phyloP scores from a whole-genome alignment of 495 filamentous ascomycete species.

The Gamarada debralockiae region DNA sequence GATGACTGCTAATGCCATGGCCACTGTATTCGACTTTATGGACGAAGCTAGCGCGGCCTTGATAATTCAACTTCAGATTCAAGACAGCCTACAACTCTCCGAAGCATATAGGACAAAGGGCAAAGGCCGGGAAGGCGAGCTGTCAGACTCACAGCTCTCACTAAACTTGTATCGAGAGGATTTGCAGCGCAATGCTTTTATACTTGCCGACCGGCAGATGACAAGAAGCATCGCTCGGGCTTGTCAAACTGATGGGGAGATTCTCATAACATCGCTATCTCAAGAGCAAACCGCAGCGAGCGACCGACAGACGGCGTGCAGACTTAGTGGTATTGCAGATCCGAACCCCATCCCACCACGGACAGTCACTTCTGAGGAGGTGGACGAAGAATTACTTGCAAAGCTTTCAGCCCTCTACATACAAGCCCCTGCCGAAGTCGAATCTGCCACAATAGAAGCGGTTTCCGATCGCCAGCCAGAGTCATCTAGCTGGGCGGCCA shows the following conservation, averaged over 20 bases:
- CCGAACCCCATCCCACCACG: not conserved
- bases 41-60: slow-evolving; percentile 9
- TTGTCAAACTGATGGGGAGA: slow-evolving; percentile 27
- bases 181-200: slow-evolving; percentile 12
- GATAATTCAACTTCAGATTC: slow-evolving; percentile 24
- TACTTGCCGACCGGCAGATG: slow-evolving; percentile 28
- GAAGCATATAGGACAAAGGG: slow-evolving; percentile 22
- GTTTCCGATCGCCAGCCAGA: slow-evolving; percentile 3
- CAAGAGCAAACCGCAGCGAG: slow-evolving; percentile 22
- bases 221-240: slow-evolving; percentile 26
- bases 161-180: slow-evolving; percentile 27
- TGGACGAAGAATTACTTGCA: slow-evolving; percentile 20
- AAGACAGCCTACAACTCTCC: slow-evolving; percentile 25
- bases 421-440: no score
- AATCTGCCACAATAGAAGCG: not conserved
- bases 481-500: slow-evolving; percentile 12
- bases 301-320: slow-evolving; percentile 23
- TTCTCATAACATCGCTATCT: slow-evolving; percentile 16
- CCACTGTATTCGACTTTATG: no score
- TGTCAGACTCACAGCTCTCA: slow-evolving; percentile 29
- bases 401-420: slow-evolving; percentile 22
- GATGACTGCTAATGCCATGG: no score
- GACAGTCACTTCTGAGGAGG: slow-evolving; percentile 1
- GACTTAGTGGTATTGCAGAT: slow-evolving; percentile 8
- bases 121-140: slow-evolving; percentile 25